Conservation (phyloP, 2,329 filamentous ascomycete genomes). For the Fusarium stilboides region DNA sequence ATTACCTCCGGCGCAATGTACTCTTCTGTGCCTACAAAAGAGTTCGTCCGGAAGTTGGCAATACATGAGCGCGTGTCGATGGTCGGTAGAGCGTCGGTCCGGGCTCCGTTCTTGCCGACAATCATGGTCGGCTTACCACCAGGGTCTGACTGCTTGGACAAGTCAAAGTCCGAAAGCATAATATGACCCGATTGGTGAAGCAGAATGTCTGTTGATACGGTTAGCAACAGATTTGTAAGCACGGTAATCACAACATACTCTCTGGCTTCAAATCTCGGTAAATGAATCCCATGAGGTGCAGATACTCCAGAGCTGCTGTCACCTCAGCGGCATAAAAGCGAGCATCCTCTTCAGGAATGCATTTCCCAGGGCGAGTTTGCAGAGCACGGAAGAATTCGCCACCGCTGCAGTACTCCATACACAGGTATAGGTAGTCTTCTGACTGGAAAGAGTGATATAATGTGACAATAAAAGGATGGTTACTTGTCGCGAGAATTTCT, state of each 20-base stretch:
- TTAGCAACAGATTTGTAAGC: slow-evolving; percentile 31
- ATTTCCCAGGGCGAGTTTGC: slow-evolving; percentile 97
- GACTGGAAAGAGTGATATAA: slow-evolving; percentile 99
- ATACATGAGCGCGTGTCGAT: slow-evolving; percentile 99
- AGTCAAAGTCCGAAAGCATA: slow-evolving; percentile 98
- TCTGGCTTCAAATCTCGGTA: slow-evolving; percentile 98
- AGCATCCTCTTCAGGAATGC: slow-evolving; percentile 95
- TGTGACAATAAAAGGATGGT: slow-evolving; percentile 98
- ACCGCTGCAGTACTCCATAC: slow-evolving; percentile 99
- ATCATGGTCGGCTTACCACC: slow-evolving; percentile 99
- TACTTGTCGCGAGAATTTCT: slow-evolving; percentile 97
- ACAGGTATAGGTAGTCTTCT: slow-evolving; percentile 98
- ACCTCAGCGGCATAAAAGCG: slow-evolving; percentile 98
- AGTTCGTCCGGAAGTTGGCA: slow-evolving; percentile 97
- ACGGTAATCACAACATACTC: slow-evolving; percentile 68
- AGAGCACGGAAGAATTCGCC: slow-evolving; percentile 98
- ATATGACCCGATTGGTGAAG: slow-evolving; percentile 99
- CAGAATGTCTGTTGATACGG: slow-evolving; percentile 79
- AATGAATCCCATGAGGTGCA: slow-evolving; percentile 99
- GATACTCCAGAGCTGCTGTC: slow-evolving; percentile 94
- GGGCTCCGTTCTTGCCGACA: slow-evolving; percentile 88
- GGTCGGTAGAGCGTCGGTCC: slow-evolving; percentile 89
- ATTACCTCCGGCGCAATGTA: slow-evolving; percentile 99
- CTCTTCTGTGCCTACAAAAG: slow-evolving; percentile 98
- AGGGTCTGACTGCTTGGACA: slow-evolving; percentile 97